Evolutionary conservation across 768 basidiomycete genomes (phyloP).

Genomic region (Plicaturopsis crispa): DNA sequence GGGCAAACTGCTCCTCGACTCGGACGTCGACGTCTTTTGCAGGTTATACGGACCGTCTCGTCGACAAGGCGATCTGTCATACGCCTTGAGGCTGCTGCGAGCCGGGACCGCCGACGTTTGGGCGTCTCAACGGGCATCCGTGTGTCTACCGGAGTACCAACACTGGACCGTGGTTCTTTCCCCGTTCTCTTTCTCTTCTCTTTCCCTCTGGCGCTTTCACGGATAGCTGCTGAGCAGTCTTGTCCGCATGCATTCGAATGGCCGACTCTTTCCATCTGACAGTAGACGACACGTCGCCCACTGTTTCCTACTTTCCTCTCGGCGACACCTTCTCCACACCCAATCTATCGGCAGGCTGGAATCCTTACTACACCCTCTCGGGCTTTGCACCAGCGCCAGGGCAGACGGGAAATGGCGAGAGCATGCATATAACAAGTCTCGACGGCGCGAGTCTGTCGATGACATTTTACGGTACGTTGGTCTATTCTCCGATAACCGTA

Average conservation of each 20-base stretch:
- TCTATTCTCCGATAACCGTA: constrained; percentile 1
- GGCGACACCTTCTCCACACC: constrained; percentile 43
- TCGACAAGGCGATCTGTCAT: too few relatives aligned
- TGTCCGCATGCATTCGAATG: constrained; percentile 17
- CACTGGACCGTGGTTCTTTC: too few relatives aligned
- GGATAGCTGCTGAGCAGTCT: not conserved
- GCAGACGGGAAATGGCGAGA: constrained; percentile 44
- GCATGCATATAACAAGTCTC: constrained; percentile 53
- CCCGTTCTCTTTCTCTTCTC: too few relatives aligned
- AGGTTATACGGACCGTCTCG: too few relatives aligned
- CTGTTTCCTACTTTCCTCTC: constrained; percentile 53
- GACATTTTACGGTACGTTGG: constrained; percentile 51
- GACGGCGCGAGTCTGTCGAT: constrained; percentile 51
- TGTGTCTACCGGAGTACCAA: too few relatives aligned
- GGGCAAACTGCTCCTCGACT: too few relatives aligned
- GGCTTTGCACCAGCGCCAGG: constrained; percentile 38
- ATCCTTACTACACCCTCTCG: constrained; percentile 46
- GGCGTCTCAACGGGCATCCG: too few relatives aligned
- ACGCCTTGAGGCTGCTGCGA: too few relatives aligned
- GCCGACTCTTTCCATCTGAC: constrained; percentile 30
- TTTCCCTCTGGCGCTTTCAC: too few relatives aligned
- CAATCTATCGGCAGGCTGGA: constrained; percentile 56
- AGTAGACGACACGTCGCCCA: constrained; percentile 64
- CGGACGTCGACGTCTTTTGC: too few relatives aligned
- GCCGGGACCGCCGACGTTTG: too few relatives aligned